These are phyloP conservation scores for Akanthomyces dipterigenus DNA, from an alignment of 2,329 filamentous ascomycete genomes.

Conservation along the genomic window DNA sequence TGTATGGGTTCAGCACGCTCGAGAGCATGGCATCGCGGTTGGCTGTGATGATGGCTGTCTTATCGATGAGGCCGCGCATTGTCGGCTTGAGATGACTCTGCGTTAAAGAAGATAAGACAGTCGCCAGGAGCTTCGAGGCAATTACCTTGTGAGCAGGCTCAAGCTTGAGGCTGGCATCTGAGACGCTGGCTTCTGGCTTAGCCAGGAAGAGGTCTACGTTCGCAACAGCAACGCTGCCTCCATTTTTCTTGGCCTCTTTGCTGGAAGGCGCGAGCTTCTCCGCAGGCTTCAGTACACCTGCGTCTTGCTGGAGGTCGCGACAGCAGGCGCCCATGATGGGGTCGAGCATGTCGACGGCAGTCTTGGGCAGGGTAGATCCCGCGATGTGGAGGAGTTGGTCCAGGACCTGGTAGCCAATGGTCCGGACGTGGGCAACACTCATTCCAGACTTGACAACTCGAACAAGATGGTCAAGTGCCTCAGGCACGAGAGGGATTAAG, in stretches of 20 bases:
- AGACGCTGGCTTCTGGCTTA: constrained; percentile 28
- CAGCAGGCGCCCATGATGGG: constrained; percentile 63
- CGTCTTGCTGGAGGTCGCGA: constrained; percentile 58
- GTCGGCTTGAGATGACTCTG: constrained; percentile 63
- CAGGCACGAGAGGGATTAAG: constrained; percentile 53
- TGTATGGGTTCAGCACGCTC: constrained; percentile 72
- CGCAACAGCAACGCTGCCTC: constrained; percentile 25
- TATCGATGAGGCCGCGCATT: constrained; percentile 69
- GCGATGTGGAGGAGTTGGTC: constrained; percentile 50
- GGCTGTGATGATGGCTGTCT: constrained; percentile 66
- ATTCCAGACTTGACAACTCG: constrained; percentile 61
- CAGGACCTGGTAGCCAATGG: constrained; percentile 53
- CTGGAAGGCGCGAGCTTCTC: constrained; percentile 26
- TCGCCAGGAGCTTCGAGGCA: constrained; percentile 55
- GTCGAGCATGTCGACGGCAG: constrained; percentile 56
- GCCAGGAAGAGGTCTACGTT: constrained; percentile 70
- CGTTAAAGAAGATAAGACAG: constrained; percentile 56
- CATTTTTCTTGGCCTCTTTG: constrained; percentile 32
- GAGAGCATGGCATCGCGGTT: constrained; percentile 69
- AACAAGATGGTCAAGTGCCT: constrained; percentile 62
- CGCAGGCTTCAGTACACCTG: constrained; percentile 38
- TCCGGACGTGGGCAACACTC: constrained; percentile 47
- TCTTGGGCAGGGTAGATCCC: constrained; percentile 61
- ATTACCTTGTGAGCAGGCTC: constrained; percentile 43
- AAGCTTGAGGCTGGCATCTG: constrained; percentile 25